Base-by-base conservation (phyloP, 768 basidiomycete species). In the Agaricus subrufescens region DNA sequence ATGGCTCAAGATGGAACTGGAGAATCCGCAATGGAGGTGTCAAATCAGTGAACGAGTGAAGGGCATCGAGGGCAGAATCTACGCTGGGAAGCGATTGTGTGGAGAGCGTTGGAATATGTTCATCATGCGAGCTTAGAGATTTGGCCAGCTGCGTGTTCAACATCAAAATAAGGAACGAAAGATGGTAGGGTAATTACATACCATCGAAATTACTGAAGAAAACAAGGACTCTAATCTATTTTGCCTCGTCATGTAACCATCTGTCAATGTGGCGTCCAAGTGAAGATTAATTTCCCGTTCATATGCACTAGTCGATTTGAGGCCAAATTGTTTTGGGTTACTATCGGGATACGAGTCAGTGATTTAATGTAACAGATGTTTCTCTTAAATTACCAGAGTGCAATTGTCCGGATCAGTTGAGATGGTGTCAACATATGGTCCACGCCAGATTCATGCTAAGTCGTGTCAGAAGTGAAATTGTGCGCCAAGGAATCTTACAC, bases 291-390 rank as follows among this genome's bases (percentile, higher is more conserved):
- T 62, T 14, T 67, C 63, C 8, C 56, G 51, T 61, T 71, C 70
- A 53, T 83, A 77, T 14, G 67, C 62, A 30, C 67, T 65, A 26
- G 81, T 65, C 4, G 72, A 72, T 27, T 60, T 58, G 46, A 85
- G 60, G 1, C 80, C 68, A 26, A 75, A 71, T 15, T 65, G 68
- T 34, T 58, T 62, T 66, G 71, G 66, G 56, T 81, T 72, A 62
- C 84, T 85, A 57, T 38, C 31, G 26, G 27, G 15, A 38, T 51
- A 44, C 51, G 52, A 52, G 31, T 46, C 59, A 52, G 19, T 25
- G 10, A 26, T 4, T 10, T 23, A 19, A 4, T 26, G 2, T 2
- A 7, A 46, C 19, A 34, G 23, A 45, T 8, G 27, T 42, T 5
- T 23, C 34, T 34, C 11, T 34, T 25, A 23, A 7, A 23, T 50